Evolutionary conservation across 495 filamentous ascomycete genomes (phyloP).

Genomic region (Chaetomium tenue): DNA sequence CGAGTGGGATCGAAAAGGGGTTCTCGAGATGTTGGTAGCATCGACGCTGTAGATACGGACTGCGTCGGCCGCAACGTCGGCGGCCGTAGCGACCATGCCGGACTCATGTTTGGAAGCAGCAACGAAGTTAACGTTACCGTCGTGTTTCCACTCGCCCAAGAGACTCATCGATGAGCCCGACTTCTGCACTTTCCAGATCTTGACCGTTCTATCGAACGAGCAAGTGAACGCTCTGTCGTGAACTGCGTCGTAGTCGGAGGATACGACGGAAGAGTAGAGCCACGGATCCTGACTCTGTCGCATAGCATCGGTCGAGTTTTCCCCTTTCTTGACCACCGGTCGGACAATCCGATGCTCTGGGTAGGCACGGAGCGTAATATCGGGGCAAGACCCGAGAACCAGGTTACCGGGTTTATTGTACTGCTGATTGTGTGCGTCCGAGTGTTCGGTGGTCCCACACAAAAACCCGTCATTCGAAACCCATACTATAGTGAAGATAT

Average conservation of each 20-base stretch:
- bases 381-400: slow-evolving; percentile 61
- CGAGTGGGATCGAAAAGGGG: slow-evolving; percentile 41
- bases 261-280: slow-evolving; percentile 74
- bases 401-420: slow-evolving; percentile 83
- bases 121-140: slow-evolving; percentile 69
- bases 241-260: slow-evolving; percentile 64
- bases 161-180: slow-evolving; percentile 40
- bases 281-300: slow-evolving; percentile 62
- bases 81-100: slow-evolving; percentile 51
- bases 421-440: slow-evolving; percentile 72
- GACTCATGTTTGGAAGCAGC: slow-evolving; percentile 51
- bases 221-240: slow-evolving; percentile 66
- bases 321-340: slow-evolving; percentile 49
- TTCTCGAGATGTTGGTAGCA: slow-evolving; percentile 33
- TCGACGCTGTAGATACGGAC: slow-evolving; percentile 50
- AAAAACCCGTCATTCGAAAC: slow-evolving; percentile 50
- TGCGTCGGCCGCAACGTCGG: slow-evolving; percentile 48
- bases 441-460: slow-evolving; percentile 69
- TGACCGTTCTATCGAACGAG: slow-evolving; percentile 77
- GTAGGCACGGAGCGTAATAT: slow-evolving; percentile 59
- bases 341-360: slow-evolving; percentile 66
- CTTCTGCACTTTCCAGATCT: slow-evolving; percentile 62
- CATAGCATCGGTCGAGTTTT: slow-evolving; percentile 57
- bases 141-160: slow-evolving; percentile 58
- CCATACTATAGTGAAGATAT: slow-evolving; percentile 60